A percentile compares a stretch with the other conserved stretches of the same genome.
phyloP scores from a whole-genome alignment of 768 basidiomycete genomes.

The Rubroboletus pulcherrimus region DNA sequence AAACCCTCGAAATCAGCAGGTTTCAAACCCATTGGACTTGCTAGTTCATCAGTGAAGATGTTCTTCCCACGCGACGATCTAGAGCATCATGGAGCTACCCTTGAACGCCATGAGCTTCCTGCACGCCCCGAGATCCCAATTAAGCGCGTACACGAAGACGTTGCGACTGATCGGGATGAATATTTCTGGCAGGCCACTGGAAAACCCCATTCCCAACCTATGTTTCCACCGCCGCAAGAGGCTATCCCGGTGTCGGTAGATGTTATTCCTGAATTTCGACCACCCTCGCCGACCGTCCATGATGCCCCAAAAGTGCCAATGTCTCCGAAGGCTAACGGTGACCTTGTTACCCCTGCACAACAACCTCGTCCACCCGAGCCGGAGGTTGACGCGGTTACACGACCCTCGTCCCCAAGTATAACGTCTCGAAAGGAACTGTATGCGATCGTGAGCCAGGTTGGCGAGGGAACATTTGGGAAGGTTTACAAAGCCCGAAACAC shows the following conservation, averaged over 20 bases:
- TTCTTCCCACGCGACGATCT: constrained; percentile 87
- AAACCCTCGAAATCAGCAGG: constrained; percentile 41
- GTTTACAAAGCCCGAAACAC: constrained; percentile 93
- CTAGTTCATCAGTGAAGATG: constrained; percentile 55
- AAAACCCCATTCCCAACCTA: constrained; percentile 1
- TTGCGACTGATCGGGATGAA: constrained; percentile 19
- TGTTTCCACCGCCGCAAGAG: constrained; percentile 9
- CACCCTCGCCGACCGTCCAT: constrained; percentile 15
- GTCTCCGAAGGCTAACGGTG: constrained; percentile 27
- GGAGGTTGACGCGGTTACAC: constrained; percentile 24
- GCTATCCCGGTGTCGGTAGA: constrained; percentile 4
- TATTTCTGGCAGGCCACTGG: constrained; percentile 2
- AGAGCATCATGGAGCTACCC: constrained; percentile 35
- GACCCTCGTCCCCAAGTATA: constrained; percentile 27
- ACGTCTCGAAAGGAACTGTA: constrained; percentile 59
- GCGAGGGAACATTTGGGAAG: constrained; percentile 98
- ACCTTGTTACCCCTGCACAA: constrained; percentile 17
- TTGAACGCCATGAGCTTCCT: constrained; percentile 14
- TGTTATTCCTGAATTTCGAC: constrained; percentile 10
- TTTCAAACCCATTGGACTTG: constrained; percentile 64
- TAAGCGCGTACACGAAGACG: constrained; percentile 28
- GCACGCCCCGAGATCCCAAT: constrained; percentile 24
- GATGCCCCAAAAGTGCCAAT: constrained; percentile 19
- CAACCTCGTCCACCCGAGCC: constrained; percentile 21
- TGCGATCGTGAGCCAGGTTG: constrained; percentile 87